A percentile compares a stretch with the other conserved stretches of the same genome.
Evolutionary conservation across 768 basidiomycete species (phyloP).

Genomic region (Cyathus striatus): DNA sequence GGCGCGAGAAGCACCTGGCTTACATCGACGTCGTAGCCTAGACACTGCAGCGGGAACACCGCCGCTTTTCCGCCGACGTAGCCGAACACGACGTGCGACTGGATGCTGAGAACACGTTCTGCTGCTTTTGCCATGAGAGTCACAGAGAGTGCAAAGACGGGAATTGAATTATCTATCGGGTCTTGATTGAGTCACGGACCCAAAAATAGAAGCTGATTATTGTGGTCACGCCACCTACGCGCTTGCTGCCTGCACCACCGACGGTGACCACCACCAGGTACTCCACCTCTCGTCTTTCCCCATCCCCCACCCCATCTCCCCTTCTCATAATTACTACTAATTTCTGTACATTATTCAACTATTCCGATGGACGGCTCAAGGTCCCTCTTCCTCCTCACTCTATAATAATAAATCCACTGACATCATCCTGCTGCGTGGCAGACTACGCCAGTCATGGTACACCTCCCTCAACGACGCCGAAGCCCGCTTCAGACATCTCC

Average conservation of each 20-base stretch:
- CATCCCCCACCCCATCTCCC: too few relatives aligned
- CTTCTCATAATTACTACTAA: too few relatives aligned
- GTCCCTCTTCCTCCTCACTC: too few relatives aligned
- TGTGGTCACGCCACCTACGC: too few relatives aligned
- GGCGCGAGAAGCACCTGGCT: constrained; percentile 23
- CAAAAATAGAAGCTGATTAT: too few relatives aligned
- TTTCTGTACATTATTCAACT: background rate
- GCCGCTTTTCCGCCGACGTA: constrained; percentile 89
- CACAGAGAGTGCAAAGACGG: too few relatives aligned
- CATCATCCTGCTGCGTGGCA: constrained; percentile 20
- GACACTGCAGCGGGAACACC: constrained; percentile 71
- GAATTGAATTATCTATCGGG: too few relatives aligned
- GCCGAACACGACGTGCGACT: constrained; percentile 90
- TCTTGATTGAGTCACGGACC: too few relatives aligned
- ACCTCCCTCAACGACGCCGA: constrained; percentile 72
- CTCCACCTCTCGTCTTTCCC: too few relatives aligned
- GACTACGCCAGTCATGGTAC: constrained; percentile 82
- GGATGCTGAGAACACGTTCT: constrained; percentile 79
- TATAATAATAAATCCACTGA: constrained; percentile 2
- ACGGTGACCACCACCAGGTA: too few relatives aligned
- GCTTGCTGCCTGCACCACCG: too few relatives aligned
- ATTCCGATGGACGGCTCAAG: background rate
- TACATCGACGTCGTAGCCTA: constrained; percentile 96
- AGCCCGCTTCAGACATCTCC: constrained; percentile 68
- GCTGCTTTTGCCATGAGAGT: constrained; percentile 4